These are phyloP conservation scores for Torulaspora globosa DNA, from an alignment of 1,139 yeast genomes.

Conservation along the genomic window DNA sequence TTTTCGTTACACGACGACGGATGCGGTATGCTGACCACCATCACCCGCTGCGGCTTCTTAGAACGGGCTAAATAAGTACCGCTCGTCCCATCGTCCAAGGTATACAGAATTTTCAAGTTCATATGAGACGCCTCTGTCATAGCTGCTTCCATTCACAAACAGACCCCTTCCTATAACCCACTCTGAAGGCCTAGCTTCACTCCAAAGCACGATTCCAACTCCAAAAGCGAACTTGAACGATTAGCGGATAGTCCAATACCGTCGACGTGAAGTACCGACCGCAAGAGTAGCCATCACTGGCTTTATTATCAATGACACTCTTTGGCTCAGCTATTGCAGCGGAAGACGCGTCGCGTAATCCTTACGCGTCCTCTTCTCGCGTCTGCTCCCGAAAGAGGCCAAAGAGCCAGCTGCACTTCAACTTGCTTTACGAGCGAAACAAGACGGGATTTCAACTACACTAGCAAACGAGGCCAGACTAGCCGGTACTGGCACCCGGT, in stretches of 20 bases:
- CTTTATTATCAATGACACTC: conserved; percentile 1
- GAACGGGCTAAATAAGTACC: conserved; percentile 36
- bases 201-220: background rate
- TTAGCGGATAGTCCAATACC: background rate
- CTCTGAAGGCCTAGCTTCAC: background rate
- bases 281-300: background rate
- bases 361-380: conserved; percentile 6
- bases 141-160: background rate
- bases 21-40: conserved; percentile 28
- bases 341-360: conserved; percentile 8
- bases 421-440: background rate
- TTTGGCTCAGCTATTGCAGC: background rate
- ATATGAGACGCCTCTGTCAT: conserved; percentile 27
- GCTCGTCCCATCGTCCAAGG: conserved; percentile 33
- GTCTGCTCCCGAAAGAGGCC: conserved; percentile 5
- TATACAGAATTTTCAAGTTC: conserved; percentile 36
- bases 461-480: background rate
- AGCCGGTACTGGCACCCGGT: too few relatives aligned
- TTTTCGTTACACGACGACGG: conserved; percentile 17
- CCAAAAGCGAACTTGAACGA: background rate
- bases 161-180: background rate
- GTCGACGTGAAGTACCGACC: too few relatives aligned
- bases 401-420: background rate
- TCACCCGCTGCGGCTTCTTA: conserved; percentile 27
- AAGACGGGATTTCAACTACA: background rate